Base-by-base conservation (phyloP, 352 stramenopile genomes). In the Saprolegnia diclina region DNA sequence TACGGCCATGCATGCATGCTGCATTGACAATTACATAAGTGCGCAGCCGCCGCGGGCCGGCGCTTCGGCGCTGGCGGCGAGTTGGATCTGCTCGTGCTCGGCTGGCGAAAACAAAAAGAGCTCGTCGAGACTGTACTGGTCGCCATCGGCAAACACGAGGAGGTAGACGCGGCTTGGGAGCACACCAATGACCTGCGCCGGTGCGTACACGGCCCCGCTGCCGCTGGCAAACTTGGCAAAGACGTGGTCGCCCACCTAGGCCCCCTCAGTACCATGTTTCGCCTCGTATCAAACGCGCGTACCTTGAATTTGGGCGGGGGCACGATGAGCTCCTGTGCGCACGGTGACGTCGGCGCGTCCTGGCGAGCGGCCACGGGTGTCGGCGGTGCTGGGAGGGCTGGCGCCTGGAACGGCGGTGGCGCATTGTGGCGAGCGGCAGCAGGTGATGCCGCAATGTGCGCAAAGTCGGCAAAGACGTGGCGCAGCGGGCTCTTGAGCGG, bases 381-480 rank as follows among this genome's bases (percentile, higher is more conserved):
- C 42, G 42, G 42, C 42, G 11, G 29, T 35, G 29, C 29, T 35
- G 2, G 29, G 29, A 5, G 2, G 29, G 29, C 29, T 35, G 29
- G 29, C 29, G 29, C 29, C 5, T 35, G 29, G 29, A 35, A 5
- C 29, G 29, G 5, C 29, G 29, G 29, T 5, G 29, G 5, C 29
- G 29, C 29, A 35, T 35, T 35, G 29, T 35, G 29, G 29, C 29
- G 29, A 1, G 22, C 53, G 9, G 5, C 53, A 4, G 4, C 35
- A 22, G 29, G 53, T 42, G 42, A 14, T 48, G 42, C 13, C 18
- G 11, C 1, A n/a, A 48, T 16, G 19, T 64, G 21, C 11, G 56
- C 56, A 64, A 64, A 64, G 5, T 50, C 16, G 9, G 42, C 35
- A 64, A 64, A 64, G 3, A 64, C 56, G 26, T 64, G 13, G 5